phyloP scores from a whole-genome alignment of 2,329 filamentous ascomycete species.

The Calonectria multiphialidica region DNA sequence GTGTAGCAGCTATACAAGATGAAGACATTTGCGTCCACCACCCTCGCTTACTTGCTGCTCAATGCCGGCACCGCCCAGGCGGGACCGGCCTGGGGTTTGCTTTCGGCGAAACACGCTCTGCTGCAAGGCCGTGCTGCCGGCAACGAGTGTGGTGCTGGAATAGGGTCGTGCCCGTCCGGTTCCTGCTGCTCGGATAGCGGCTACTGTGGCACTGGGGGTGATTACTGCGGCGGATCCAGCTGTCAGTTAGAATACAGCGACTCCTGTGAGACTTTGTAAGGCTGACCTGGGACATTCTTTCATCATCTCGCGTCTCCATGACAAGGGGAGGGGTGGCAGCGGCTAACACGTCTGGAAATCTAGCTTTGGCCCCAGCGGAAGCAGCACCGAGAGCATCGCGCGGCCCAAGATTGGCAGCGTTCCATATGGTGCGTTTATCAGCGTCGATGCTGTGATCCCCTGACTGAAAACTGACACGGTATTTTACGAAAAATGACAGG shows the following conservation, averaged over 20 bases:
- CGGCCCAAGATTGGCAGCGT: slow-evolving; percentile 50
- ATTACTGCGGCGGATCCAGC: slow-evolving; percentile 52
- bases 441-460: slow-evolving; percentile 10
- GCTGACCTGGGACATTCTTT: slow-evolving; percentile 16
- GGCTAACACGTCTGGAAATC: slow-evolving; percentile 25
- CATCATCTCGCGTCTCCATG: neutral
- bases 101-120: slow-evolving; percentile 28
- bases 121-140: slow-evolving; percentile 36
- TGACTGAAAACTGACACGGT: slow-evolving; percentile 32
- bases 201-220: slow-evolving; percentile 50
- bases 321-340: neutral
- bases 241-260: slow-evolving; percentile 56
- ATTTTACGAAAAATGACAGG: slow-evolving; percentile 36
- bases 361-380: slow-evolving; percentile 48
- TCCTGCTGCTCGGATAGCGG: slow-evolving; percentile 53
- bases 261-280: slow-evolving; percentile 57
- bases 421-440: slow-evolving; percentile 50
- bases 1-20: slow-evolving; percentile 22
- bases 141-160: slow-evolving; percentile 49
- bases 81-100: slow-evolving; percentile 31
- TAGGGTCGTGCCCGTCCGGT: slow-evolving; percentile 49
- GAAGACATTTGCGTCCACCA: slow-evolving; percentile 30
- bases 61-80: slow-evolving; percentile 32
- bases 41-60: slow-evolving; percentile 33
- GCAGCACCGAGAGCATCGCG: slow-evolving; percentile 46